A percentile compares a stretch with the other conserved stretches of the same genome.
Evolutionary conservation across 345 rosid genomes (phyloP).

Genomic region (Eucalyptus erythrocorys): DNA sequence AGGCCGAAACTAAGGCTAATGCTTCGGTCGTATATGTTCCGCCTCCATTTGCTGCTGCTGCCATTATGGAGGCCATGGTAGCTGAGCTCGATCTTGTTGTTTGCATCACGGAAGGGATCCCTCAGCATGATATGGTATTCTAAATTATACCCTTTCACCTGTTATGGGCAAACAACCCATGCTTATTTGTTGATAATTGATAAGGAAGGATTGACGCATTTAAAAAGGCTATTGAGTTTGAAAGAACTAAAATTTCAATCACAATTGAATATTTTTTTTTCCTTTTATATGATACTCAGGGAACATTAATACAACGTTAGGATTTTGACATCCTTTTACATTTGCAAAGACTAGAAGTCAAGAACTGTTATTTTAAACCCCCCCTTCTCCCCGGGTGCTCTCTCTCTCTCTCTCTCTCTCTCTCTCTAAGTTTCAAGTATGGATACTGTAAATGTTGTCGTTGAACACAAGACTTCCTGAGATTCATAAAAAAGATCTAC

Average conservation of each 20-base stretch:
- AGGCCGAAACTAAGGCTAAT: slow-evolving; percentile 87
- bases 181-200: neutral
- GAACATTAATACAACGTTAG: neutral
- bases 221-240: neutral
- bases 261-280: neutral
- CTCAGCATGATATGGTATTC: slow-evolving; percentile 93
- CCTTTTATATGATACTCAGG: neutral
- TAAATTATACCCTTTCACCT: neutral
- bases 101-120: slow-evolving; percentile 93
- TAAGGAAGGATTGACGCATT: neutral
- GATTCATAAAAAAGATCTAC: neutral
- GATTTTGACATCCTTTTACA: neutral
- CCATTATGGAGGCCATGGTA: slow-evolving; percentile 87
- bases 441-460: neutral
- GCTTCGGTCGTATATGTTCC: slow-evolving; percentile 96
- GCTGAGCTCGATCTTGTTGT: slow-evolving; percentile 91
- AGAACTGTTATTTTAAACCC: neutral
- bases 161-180: neutral
- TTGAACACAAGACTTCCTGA: neutral
- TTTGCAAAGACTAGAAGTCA: neutral
- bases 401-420: neutral
- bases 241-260: neutral
- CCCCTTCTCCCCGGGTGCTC: neutral
- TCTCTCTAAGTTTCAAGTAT: neutral
- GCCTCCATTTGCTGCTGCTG: slow-evolving; percentile 96